Percentiles rank a stretch among this genome's conserved stretches.
Evolutionary conservation across 2,329 filamentous ascomycete genomes (phyloP).

Genomic region (Leptosphaerulina australis): DNA sequence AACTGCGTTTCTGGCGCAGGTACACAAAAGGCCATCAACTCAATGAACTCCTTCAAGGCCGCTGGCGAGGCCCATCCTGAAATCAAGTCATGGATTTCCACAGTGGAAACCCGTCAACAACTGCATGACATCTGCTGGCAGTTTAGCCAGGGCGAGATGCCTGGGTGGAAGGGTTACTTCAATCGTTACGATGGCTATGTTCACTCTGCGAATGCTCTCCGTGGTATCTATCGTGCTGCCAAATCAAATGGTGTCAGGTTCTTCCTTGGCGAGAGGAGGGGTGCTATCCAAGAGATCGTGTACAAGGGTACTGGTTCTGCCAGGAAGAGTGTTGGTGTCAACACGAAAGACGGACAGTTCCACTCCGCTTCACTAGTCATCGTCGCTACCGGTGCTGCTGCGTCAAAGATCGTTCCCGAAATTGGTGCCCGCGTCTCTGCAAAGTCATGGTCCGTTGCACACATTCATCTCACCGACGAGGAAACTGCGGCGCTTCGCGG

Average conservation of each 20-base stretch:
- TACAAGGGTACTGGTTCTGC: conserved; percentile 41
- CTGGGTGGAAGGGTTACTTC: conserved; percentile 64
- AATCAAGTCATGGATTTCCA: conserved; percentile 51
- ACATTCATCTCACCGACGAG: conserved; percentile 62
- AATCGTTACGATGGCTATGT: conserved; percentile 65
- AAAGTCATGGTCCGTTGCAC: conserved; percentile 65
- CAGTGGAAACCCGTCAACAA: conserved; percentile 37
- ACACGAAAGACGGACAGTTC: conserved; percentile 48
- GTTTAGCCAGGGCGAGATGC: conserved; percentile 52
- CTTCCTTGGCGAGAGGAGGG: conserved; percentile 50
- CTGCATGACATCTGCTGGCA: conserved; percentile 57
- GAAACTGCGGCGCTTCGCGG: conserved; percentile 62
- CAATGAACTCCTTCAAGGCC: conserved; percentile 51
- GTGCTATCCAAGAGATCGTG: conserved; percentile 50
- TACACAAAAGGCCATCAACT: conserved; percentile 57
- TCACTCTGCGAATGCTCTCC: conserved; percentile 60
- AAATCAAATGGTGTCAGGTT: conserved; percentile 54
- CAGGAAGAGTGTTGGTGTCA: conserved; percentile 42
- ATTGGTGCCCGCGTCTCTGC: conserved; percentile 60
- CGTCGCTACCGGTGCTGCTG: conserved; percentile 60
- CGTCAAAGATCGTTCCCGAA: conserved; percentile 56
- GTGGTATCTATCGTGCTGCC: conserved; percentile 53
- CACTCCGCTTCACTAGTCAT: conserved; percentile 54
- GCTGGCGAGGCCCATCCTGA: conserved; percentile 51
- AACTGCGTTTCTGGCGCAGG: conserved; percentile 58